Evolutionary conservation across 1,284 basidiomycete species (phyloP).

Genomic region (Termitomyces sp.): DNA sequence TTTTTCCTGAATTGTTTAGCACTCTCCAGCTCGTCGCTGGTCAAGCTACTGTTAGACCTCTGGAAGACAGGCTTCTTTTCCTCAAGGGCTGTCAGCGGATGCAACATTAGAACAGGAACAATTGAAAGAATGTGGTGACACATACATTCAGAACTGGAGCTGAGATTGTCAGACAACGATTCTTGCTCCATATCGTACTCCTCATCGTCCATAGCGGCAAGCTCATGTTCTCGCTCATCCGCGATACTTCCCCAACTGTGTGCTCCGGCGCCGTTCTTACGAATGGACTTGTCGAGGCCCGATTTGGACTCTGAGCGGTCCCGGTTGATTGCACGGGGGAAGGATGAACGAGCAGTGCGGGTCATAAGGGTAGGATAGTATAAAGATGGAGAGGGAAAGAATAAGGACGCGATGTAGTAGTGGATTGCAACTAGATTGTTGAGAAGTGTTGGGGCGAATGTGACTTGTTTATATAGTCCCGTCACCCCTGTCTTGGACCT

Average conservation of each 20-base stretch:
- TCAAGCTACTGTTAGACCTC: conserved; percentile 37
- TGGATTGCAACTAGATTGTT: neutral
- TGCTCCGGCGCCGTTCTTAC: conserved; percentile 74
- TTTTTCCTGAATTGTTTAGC: conserved; percentile 65
- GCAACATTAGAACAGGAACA: conserved; percentile 2
- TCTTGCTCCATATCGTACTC: conserved; percentile 20
- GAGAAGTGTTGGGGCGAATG: neutral
- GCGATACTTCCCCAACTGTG: conserved; percentile 80
- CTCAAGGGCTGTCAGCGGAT: conserved; percentile 12
- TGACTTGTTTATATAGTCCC: conserved; percentile 15
- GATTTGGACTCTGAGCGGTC: conserved; percentile 77
- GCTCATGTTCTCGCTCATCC: conserved; percentile 49
- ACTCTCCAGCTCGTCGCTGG: conserved; percentile 61
- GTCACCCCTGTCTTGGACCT: conserved; percentile 15
- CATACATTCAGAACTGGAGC: conserved; percentile 16
- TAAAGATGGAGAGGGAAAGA: neutral
- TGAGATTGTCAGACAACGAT: conserved; percentile 18
- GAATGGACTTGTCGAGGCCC: conserved; percentile 68
- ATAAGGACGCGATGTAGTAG: neutral
- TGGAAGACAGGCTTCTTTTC: conserved; percentile 26
- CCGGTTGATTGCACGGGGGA: conserved; percentile 70
- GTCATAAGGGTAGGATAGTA: conserved; percentile 47
- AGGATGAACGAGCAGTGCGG: conserved; percentile 68
- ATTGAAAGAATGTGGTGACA: conserved; percentile 6
- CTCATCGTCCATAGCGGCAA: conserved; percentile 23